Base-by-base conservation (phyloP, 306 rosid genomes). In the Cucurbita maxima region DNA sequence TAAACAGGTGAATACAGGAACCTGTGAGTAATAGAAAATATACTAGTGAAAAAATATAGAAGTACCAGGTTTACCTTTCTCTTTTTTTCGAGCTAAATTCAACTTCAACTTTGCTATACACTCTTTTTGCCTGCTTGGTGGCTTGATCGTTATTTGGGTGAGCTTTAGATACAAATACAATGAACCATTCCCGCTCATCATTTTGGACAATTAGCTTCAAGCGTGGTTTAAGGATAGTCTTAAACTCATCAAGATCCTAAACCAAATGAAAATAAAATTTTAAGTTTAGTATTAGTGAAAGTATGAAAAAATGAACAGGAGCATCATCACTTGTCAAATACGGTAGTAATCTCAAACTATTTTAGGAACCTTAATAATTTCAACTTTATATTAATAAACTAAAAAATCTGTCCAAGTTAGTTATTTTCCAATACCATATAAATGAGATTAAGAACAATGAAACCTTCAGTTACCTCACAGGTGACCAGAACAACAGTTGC, bases 171-270 rank as follows among this genome's bases (percentile, higher is more conserved):
- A 95, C 97, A 52, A 80, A 95, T 78, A 95, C 91, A 77, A 95
- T 88, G 81, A 95, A 95, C 99, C 99, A 94, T 77, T 94, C 99
- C 76, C 89, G 86, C 76, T 95, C 99, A 22, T 95, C 99, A 91
- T 91, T 95, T 86, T 94, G 99, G 84, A 85, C 90, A 78, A 95
- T 95, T 75, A 95, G 82, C 82, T 91, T 95, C 84, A 95, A 80
- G 77, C 99, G 96, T 18, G 99, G 97, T 85, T 95, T 95, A 58
- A 95, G 97, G 80, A 95, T 95, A 79, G 90, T 89, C 87, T 86
- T 95, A 82, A 95, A 95, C 86, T 95, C 99, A 77, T 95, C 97
- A 68, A 95, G 91, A 85, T 91, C 99, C 99, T 91, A 81, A 66
- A 77, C 81, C 81, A 69, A 78, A 10, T 10, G 55, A 80, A 82